phyloP scores from a whole-genome alignment of 2,329 filamentous ascomycete genomes.

The Balansia obtecta region DNA sequence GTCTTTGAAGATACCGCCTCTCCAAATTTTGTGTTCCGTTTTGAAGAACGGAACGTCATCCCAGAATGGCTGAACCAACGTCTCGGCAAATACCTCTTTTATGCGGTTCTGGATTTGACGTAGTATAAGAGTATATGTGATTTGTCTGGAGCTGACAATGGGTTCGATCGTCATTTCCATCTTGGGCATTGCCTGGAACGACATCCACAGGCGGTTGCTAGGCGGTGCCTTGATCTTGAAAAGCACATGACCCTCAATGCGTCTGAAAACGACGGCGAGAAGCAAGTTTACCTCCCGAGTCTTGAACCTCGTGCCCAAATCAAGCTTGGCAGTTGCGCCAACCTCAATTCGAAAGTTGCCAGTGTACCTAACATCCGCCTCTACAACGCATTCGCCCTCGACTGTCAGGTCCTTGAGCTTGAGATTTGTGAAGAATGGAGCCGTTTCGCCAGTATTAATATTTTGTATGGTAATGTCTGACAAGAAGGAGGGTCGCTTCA shows the following conservation, averaged over 20 bases:
- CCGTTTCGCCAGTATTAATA: slow-evolving; percentile 76
- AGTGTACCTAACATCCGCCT: slow-evolving; percentile 78
- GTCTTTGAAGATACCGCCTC: slow-evolving; percentile 70
- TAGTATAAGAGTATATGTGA: slow-evolving; percentile 86
- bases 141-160: slow-evolving; percentile 87
- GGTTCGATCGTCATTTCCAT: slow-evolving; percentile 92
- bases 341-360: slow-evolving; percentile 86
- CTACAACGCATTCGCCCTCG: slow-evolving; percentile 78
- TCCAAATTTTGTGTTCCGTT: slow-evolving; percentile 63
- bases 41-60: slow-evolving; percentile 87
- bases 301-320: slow-evolving; percentile 80
- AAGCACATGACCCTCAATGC: slow-evolving; percentile 71
- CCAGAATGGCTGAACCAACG: slow-evolving; percentile 86
- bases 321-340: slow-evolving; percentile 83
- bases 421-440: slow-evolving; percentile 81
- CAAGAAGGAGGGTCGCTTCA: slow-evolving; percentile 84
- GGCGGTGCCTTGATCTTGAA: slow-evolving; percentile 88
- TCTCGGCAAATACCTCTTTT: slow-evolving; percentile 86
- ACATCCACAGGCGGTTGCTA: slow-evolving; percentile 92
- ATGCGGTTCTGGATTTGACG: slow-evolving; percentile 91
- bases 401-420: slow-evolving; percentile 80
- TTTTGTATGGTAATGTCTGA: slow-evolving; percentile 71
- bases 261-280: slow-evolving; percentile 73
- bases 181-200: slow-evolving; percentile 87
- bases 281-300: slow-evolving; percentile 80